phyloP scores from a whole-genome alignment of 495 filamentous ascomycete genomes.

The Echria macrotheca region DNA sequence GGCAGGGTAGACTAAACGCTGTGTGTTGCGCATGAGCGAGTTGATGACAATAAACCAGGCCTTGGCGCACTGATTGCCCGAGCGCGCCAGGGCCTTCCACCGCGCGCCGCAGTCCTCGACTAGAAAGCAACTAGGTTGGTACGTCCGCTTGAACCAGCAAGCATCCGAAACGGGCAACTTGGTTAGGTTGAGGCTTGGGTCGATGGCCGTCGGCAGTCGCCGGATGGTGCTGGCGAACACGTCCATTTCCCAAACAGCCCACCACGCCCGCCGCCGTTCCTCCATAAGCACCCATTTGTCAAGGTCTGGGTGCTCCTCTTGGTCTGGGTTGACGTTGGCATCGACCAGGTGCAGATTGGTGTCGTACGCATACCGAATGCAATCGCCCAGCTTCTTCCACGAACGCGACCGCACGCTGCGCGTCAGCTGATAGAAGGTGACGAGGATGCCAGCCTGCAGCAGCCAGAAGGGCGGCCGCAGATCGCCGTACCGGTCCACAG shows the following conservation, averaged over 20 bases:
- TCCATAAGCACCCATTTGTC: constrained; percentile 21
- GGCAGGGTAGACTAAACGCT: constrained; percentile 16
- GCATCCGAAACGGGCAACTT: constrained; percentile 25
- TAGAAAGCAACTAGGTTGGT: constrained; percentile 26
- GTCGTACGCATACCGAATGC: constrained; percentile 30
- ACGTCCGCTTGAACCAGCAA: constrained; percentile 26
- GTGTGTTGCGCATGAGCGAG: constrained; percentile 28
- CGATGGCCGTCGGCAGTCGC: constrained; percentile 27
- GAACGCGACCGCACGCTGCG: constrained; percentile 24
- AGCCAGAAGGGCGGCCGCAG: constrained; percentile 23
- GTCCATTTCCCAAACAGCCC: constrained; percentile 40
- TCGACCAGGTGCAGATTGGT: constrained; percentile 27
- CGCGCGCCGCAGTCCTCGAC: constrained; percentile 17
- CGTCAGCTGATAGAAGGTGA: constrained; percentile 24
- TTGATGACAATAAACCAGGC: constrained; percentile 38
- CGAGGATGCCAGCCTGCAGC: constrained; percentile 25
- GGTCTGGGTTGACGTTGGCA: constrained; percentile 1
- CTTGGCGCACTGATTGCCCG: constrained; percentile 28
- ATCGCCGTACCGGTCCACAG: constrained; percentile 23
- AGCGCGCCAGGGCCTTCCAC: constrained; percentile 27
- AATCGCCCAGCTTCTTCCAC: constrained; percentile 28
- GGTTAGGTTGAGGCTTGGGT: constrained; percentile 25
- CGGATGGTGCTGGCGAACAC: constrained; percentile 32
- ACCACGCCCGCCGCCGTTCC: constrained; percentile 30
- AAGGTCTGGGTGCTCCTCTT: background rate